Evolutionary conservation across 2,329 filamentous ascomycete genomes (phyloP), one percentile per base, ranked within the genome.

Genomic region (Ophiocordyceps sinensis): DNA sequence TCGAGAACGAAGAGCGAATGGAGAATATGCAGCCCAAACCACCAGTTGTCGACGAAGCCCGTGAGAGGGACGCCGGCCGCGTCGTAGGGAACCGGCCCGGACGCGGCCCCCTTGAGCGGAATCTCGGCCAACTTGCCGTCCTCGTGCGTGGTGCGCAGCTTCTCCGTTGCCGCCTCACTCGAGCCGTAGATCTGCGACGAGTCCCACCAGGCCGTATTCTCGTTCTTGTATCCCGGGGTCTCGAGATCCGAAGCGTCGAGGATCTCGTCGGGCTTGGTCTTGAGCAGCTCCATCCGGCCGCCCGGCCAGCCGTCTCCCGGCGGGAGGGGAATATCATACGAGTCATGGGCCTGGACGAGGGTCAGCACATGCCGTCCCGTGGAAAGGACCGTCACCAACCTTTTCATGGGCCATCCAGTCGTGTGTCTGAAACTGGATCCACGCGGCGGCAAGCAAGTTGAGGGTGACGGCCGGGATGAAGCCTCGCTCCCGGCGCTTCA

Each of bases 351-450:
- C 36, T 37, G 8, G 8, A 29, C 13, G n/a, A n/a, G n/a, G 19
- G 3, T 3, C 8, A 15, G 1, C 2, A 15, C n/a, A n/a, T n/a
- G n/a, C n/a, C n/a, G n/a, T n/a, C n/a, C n/a, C n/a, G n/a, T n/a
- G n/a, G 19, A 19, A 19, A 19, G 3, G 19, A 4, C 19, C 12
- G 21, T 7, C 21, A 11, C 29, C 12, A 3, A 40, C 38, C 38
- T 40, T 36, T 36, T 40, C 31, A n/a, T 40, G 38, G 12, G 9
- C 26, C 14, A 40, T 28, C 38, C 38, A 40, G 23, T 40, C 38
- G n/a, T 40, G 38, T 5, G 38, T 40, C 31, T 40, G 38, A 5
- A 40, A 40, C n/a, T 40, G 38, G 23, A 40, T 40, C 38, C 38
- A 40, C 5, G 23, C 30, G 5, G 38, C 38, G 6, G 38, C 38